Conservation (phyloP, 1,284 basidiomycete species). For the Ustilago lituana region DNA sequence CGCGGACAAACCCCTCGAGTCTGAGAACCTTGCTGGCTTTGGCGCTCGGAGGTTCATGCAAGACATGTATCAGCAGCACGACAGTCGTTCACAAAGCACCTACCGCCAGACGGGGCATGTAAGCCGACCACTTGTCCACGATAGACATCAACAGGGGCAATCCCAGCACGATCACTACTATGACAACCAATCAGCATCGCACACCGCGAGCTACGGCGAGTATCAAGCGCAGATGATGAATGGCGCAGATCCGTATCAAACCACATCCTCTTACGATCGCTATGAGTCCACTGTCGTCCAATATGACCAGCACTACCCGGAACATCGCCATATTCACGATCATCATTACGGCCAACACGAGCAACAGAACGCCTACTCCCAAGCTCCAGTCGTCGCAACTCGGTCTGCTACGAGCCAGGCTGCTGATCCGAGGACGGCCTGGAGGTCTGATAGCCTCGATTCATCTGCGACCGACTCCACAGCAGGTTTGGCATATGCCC, state of each 20-base stretch:
- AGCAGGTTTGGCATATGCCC: conserved; percentile 17
- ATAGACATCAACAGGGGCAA: conserved; percentile 2
- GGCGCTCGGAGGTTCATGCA: conserved; percentile 41
- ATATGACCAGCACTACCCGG: neutral
- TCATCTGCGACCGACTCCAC: conserved; percentile 26
- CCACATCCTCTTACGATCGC: neutral
- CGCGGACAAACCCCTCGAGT: neutral
- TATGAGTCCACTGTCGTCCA: neutral
- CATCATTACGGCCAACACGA: neutral
- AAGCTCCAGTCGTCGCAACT: neutral
- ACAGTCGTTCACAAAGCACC: neutral
- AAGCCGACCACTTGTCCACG: neutral
- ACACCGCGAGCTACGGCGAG: neutral
- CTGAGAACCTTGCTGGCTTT: conserved; percentile 47
- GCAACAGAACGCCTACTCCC: neutral
- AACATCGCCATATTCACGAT: neutral
- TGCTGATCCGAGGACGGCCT: neutral
- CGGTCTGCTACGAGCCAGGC: neutral
- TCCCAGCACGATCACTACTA: neutral
- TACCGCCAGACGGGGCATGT: neutral
- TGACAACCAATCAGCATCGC: neutral
- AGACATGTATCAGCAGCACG: conserved; percentile 29
- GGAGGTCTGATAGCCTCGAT: conserved; percentile 15
- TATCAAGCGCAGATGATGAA: no score
- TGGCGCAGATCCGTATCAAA: neutral